These are phyloP conservation scores for Kazachstania sp. DNA, from an alignment of 1,139 yeast genomes.

Conservation along the genomic window DNA sequence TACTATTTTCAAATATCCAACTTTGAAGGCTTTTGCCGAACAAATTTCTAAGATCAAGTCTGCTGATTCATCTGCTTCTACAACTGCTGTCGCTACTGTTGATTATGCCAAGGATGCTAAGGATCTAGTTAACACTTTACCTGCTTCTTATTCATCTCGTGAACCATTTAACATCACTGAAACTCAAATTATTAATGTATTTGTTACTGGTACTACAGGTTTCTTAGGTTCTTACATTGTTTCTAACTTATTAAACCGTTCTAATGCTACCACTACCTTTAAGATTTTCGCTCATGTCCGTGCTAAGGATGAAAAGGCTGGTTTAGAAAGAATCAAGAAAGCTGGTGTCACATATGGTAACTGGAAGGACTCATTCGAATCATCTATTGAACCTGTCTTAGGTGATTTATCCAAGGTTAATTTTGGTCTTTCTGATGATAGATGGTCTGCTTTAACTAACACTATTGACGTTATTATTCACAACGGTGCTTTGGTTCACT, in stretches of 20 bases:
- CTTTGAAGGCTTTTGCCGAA: slow-evolving; percentile 66
- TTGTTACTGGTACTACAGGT: slow-evolving; percentile 94
- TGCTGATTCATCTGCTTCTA: slow-evolving; percentile 13
- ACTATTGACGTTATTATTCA: slow-evolving; percentile 78
- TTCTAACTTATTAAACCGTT: slow-evolving; percentile 58
- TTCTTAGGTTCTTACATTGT: slow-evolving; percentile 87
- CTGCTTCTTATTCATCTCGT: slow-evolving; percentile 33
- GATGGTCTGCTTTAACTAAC: slow-evolving; percentile 52
- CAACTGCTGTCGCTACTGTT: slow-evolving; percentile 26
- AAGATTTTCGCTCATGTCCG: slow-evolving; percentile 84
- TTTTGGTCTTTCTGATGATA: slow-evolving; percentile 55
- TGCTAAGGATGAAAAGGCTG: slow-evolving; percentile 61
- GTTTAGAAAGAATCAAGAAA: slow-evolving; percentile 63
- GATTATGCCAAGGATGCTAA: slow-evolving; percentile 74
- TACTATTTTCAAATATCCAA: slow-evolving; percentile 79
- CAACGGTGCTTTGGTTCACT: slow-evolving; percentile 96
- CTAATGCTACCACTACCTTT: slow-evolving; percentile 36
- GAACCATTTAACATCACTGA: slow-evolving; percentile 31
- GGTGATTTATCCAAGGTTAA: slow-evolving; percentile 71
- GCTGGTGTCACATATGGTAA: slow-evolving; percentile 77
- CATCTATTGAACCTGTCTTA: slow-evolving; percentile 58
- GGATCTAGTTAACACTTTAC: slow-evolving; percentile 43
- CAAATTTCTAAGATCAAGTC: slow-evolving; percentile 47
- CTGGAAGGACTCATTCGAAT: slow-evolving; percentile 61
- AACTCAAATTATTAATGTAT: slow-evolving; percentile 46